These are phyloP conservation scores for Globisporangium ultimum DNA, from an alignment of 352 stramenopile species.

Conservation along the genomic window DNA sequence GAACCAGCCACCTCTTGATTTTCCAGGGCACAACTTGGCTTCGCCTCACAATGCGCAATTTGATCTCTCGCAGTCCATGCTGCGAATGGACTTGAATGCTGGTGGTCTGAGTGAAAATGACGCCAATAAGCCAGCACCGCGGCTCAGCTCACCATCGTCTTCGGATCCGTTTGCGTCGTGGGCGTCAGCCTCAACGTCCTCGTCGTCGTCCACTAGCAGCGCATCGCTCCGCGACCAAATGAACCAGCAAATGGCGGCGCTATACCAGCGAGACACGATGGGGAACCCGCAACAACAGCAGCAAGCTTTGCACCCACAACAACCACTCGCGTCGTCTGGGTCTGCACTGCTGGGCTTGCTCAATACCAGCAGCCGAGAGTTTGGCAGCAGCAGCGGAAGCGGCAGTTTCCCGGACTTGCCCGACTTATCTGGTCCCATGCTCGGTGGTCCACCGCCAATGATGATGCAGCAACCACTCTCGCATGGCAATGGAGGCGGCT, in stretches of 20 bases:
- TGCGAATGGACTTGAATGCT: conserved; percentile 17
- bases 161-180: conserved; percentile 17
- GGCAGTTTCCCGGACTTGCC: conserved; percentile 7
- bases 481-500: background rate
- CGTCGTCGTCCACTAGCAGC: conserved; percentile 6
- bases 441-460: conserved; percentile 10
- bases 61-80: conserved; percentile 44
- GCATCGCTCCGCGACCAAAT: conserved; percentile 56
- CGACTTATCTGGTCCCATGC: conserved; percentile 1
- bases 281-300: too few relatives aligned
- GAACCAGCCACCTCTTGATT: conserved; percentile 7
- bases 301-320: conserved; percentile 13
- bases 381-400: background rate
- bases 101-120: conserved; percentile 16
- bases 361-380: conserved; percentile 13
- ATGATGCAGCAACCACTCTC: conserved; percentile 12
- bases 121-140: conserved; percentile 11
- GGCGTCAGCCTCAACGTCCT: conserved; percentile 3
- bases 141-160: conserved; percentile 12
- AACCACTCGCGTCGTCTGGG: conserved; percentile 32
- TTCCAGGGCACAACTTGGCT: conserved; percentile 11
- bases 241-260: conserved; percentile 75
- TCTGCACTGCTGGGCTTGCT: conserved; percentile 36
- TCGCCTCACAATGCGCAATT: conserved; percentile 15
- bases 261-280: conserved; percentile 42